These are phyloP conservation scores for Colletotrichum lentis DNA, from an alignment of 2,329 filamentous ascomycete genomes.

Conservation along the genomic window DNA sequence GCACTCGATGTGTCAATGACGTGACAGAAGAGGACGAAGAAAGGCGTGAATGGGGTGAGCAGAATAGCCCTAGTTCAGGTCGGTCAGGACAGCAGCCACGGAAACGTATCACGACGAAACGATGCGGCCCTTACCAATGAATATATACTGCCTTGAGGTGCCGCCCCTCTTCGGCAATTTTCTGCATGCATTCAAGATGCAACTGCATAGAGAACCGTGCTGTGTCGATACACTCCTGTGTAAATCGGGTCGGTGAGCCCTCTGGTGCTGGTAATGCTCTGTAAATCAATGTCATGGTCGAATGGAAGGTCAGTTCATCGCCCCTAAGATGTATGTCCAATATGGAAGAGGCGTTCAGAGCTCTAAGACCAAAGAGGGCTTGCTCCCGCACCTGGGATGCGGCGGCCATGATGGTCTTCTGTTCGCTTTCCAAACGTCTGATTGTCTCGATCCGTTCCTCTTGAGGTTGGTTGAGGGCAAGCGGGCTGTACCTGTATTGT, in stretches of 20 bases:
- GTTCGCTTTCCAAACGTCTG: slow-evolving; percentile 50
- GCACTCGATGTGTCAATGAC: slow-evolving; percentile 63
- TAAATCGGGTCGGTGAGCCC: slow-evolving; percentile 55
- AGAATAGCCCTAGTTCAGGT: slow-evolving; percentile 57
- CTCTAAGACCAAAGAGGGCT: slow-evolving; percentile 49
- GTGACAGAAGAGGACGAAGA: slow-evolving; percentile 67
- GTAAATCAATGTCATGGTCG: slow-evolving; percentile 61
- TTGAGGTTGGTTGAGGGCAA: slow-evolving; percentile 52
- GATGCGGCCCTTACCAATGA: slow-evolving; percentile 55
- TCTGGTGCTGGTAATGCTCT: slow-evolving; percentile 59
- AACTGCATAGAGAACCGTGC: slow-evolving; percentile 58
- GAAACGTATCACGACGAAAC: background rate
- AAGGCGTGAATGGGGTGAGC: slow-evolving; percentile 66
- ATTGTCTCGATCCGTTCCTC: slow-evolving; percentile 53
- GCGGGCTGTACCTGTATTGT: slow-evolving; percentile 58
- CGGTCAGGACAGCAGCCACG: slow-evolving; percentile 35
- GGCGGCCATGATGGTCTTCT: slow-evolving; percentile 49
- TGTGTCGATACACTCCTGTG: slow-evolving; percentile 57
- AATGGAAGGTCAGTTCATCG: slow-evolving; percentile 58
- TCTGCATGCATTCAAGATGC: slow-evolving; percentile 55
- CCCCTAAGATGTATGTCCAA: slow-evolving; percentile 56
- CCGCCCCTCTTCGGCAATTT: slow-evolving; percentile 47
- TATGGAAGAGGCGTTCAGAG: slow-evolving; percentile 51
- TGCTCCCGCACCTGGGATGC: slow-evolving; percentile 48
- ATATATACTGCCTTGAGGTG: slow-evolving; percentile 58